Base-by-base conservation (phyloP, 352 stramenopile species). In the Phytopythium ostracodes region DNA sequence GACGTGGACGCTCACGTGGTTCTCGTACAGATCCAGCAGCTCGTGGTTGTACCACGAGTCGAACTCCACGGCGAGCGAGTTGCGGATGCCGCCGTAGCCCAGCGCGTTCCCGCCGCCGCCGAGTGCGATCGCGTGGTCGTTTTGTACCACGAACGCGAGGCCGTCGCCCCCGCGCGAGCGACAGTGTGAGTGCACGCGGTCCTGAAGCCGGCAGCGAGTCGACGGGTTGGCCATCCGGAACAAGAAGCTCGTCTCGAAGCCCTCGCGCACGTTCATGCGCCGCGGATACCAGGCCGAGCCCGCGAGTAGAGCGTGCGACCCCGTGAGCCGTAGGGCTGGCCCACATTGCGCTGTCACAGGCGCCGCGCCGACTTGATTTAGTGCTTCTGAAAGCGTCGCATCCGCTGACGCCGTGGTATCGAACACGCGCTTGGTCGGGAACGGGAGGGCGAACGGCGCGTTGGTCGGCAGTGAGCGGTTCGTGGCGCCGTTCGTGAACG, bases 21-120 rank as follows among this genome's bases (percentile, higher is more conserved):
- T 98, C 68, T 97, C 88, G 68, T 94, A 98, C 29, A 72, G 73
- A 50, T 98, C 93, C 17, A 82, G 55, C 56, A 90, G 72, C 35
- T 98, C 89, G 9, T 74, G 64, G 68, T 98, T 98, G 73, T 88
- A 96, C 77, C 84, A 97, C 14, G 90, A 98, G 67, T 98, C 92
- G 57, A 98, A 97, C 64, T 98, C 93, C 18, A 98, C 64, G 4
- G 74, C 92, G 2, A 98, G 58, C 14, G 82, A 72, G 59, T 97
- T 94, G n/a, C 58, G 54, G 33, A 98, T 76, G 5, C 89, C 89
- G 3, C 75, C 88, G 57, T 97, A 98, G 2, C 94, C 94, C 14
- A 98, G 68, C 7, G 81, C 78, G 68, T 81, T 81, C 25, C 91
- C 90, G 1, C 76, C 76, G 3, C 59, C 57, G 4, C 92, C 92